phyloP scores from a whole-genome alignment of 192 early-diverging fungal species.

The Coemansia interrupta region DNA sequence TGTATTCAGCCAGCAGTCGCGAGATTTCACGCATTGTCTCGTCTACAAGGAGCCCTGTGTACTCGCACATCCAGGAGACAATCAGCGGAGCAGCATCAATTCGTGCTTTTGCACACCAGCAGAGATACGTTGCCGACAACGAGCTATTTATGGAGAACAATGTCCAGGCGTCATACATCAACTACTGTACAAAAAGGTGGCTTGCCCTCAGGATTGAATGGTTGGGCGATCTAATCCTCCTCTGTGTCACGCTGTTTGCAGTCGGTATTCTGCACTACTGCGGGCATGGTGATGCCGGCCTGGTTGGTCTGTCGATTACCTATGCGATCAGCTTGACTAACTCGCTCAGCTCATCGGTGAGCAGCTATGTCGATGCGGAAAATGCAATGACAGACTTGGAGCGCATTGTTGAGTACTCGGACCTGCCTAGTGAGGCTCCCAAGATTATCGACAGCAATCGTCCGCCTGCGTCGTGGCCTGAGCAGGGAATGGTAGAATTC shows the following conservation, averaged over 20 bases:
- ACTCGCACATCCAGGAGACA: constrained; percentile 79
- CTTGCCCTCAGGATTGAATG: constrained; percentile 75
- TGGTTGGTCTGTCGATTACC: constrained; percentile 73
- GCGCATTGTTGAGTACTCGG: background rate
- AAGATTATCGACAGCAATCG: background rate
- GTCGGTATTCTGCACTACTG: constrained; percentile 60
- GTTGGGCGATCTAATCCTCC: constrained; percentile 70
- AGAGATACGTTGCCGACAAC: constrained; percentile 68
- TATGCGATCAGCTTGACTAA: constrained; percentile 57
- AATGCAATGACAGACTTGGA: constrained; percentile 2
- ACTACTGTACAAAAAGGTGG: constrained; percentile 69
- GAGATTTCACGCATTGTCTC: constrained; percentile 86
- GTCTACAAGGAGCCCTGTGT: constrained; percentile 74
- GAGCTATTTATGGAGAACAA: constrained; percentile 67
- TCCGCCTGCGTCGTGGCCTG: background rate
- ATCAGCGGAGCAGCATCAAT: constrained; percentile 80
- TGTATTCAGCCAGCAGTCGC: constrained; percentile 75
- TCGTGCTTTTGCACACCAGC: constrained; percentile 78
- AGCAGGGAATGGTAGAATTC: background rate
- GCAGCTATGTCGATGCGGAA: background rate
- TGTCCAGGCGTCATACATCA: constrained; percentile 76
- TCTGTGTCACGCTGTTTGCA: constrained; percentile 74
- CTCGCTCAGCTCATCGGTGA: background rate
- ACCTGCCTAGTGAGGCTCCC: background rate
- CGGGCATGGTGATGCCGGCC: constrained; percentile 53